Percentiles rank a stretch among this genome's conserved stretches.
Evolutionary conservation across 495 filamentous ascomycete species (phyloP).

Genomic region (Echria macrotheca): DNA sequence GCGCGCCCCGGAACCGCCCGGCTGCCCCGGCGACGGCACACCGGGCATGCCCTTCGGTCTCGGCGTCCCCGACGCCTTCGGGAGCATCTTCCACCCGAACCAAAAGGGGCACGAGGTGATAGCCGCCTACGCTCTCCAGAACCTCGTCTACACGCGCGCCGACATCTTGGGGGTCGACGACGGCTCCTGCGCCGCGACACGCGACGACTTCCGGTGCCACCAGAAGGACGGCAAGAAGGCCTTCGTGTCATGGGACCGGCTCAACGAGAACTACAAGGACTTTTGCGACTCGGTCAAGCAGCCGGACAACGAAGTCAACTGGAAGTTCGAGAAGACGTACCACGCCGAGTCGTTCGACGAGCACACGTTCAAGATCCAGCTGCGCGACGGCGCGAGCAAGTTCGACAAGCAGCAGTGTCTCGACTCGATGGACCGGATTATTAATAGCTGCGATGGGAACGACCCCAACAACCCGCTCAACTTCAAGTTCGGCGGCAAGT

Average conservation of each 20-base stretch:
- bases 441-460: constrained; percentile 31
- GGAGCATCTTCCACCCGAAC: constrained; percentile 28
- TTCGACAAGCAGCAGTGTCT: constrained; percentile 16
- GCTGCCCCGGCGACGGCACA: constrained; percentile 13
- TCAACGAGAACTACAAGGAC: constrained; percentile 10
- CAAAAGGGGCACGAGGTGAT: constrained; percentile 18
- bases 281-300: constrained; percentile 12
- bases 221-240: background rate
- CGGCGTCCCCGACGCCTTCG: constrained; percentile 21
- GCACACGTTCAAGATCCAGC: constrained; percentile 10
- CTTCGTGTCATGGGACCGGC: background rate
- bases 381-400: background rate
- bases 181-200: constrained; percentile 4
- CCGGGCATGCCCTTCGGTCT: background rate
- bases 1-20: constrained; percentile 3
- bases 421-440: constrained; percentile 7
- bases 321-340: constrained; percentile 2
- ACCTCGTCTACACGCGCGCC: constrained; percentile 13
- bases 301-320: background rate
- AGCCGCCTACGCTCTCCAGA: constrained; percentile 18
- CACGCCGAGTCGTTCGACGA: constrained; percentile 21
- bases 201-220: constrained; percentile 20
- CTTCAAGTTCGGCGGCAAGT: constrained; percentile 32
- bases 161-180: constrained; percentile 5
- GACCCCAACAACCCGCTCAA: constrained; percentile 30